These are phyloP conservation scores for Nowakowskiella sp. DNA, from an alignment of 192 early-diverging fungal species.

Conservation along the genomic window DNA sequence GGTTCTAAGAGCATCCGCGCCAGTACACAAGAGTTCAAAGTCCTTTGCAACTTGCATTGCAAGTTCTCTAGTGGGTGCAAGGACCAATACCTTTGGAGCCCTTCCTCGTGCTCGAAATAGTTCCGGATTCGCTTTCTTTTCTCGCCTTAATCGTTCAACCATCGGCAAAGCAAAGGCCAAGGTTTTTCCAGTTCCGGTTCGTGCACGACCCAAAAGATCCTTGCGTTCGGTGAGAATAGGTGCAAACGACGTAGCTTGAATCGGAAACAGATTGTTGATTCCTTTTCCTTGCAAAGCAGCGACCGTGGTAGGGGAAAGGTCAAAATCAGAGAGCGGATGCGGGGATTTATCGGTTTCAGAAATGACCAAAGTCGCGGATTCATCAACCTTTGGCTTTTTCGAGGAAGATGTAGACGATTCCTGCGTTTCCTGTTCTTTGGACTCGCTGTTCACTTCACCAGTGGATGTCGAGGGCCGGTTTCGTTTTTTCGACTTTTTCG, in stretches of 20 bases:
- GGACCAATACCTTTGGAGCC: slow-evolving; percentile 58
- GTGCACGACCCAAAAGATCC: slow-evolving; percentile 55
- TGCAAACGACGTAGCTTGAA: slow-evolving; percentile 81
- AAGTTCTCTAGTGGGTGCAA: slow-evolving; percentile 88
- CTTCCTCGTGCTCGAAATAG: slow-evolving; percentile 25
- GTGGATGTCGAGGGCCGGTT: slow-evolving; percentile 12
- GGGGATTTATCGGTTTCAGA: slow-evolving; percentile 14
- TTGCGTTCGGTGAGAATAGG: slow-evolving; percentile 62
- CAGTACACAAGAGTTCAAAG: slow-evolving; percentile 50
- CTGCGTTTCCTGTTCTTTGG: slow-evolving; percentile 40
- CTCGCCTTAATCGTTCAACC: slow-evolving; percentile 46
- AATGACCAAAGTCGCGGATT: not conserved
- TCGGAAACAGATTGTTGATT: slow-evolving; percentile 82
- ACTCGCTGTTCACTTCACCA: slow-evolving; percentile 29
- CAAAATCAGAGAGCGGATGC: slow-evolving; percentile 20
- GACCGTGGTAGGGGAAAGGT: slow-evolving; percentile 49
- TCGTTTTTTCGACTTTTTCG: slow-evolving; percentile 5
- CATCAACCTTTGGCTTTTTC: not conserved
- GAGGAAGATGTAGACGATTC: slow-evolving; percentile 6
- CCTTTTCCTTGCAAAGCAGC: slow-evolving; percentile 61
- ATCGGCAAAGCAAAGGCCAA: slow-evolving; percentile 77
- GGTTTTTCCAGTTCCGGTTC: slow-evolving; percentile 72
- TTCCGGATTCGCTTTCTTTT: slow-evolving; percentile 16
- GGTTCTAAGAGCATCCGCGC: slow-evolving; percentile 41
- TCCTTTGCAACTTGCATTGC: slow-evolving; percentile 50